Base-by-base conservation (phyloP, 352 stramenopile genomes). In the Phytophthora litchii region DNA sequence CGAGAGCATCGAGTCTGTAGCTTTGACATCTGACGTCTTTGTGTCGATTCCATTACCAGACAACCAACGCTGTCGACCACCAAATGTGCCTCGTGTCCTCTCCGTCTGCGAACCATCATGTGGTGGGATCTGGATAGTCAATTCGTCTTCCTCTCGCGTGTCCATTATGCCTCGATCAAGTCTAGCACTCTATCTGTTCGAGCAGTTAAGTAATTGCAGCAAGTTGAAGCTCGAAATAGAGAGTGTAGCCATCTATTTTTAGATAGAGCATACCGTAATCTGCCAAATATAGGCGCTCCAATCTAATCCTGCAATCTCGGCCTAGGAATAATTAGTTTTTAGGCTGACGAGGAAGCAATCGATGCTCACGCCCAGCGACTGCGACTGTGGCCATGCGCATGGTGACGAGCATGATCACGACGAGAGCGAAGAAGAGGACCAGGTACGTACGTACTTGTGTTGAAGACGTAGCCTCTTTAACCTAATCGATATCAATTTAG, bases 51-150 rank as follows among this genome's bases (percentile, higher is more conserved):
- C 58, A 10, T 43, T 67, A 11, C 65, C 68, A 0, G 76, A 86
- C 23, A 92, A 60, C 83, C 83, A 92, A n/a, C 83, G 75, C 66
- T 92, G 83, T 0, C 83, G 70, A 6, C 83, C 83, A 8, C 83
- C 83, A 52, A 83, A 92, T 11, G 83, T 91, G 16, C 81, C 83
- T 7, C 74, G 67, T 4, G 78, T 78, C 17, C 83, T 82, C 48
- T 92, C 81, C 0, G 81, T 90, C 63, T 90, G 79, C 13, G 79
- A 88, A 7, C 80, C 81, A 63, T 92, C 83, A 25, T 79, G 72
- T 14, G 68, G 56, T 7, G 80, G 80, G 56, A 89, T 89, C 69
- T 89, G 77, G 60, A 88, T 89, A 16, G 75, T 88, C 45, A 89
- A 42, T 40, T 89, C 80, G 32, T 84, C 77, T 70, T 89, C 80